Evolutionary conservation across 1,284 basidiomycete genomes (phyloP).

Genomic region (Malassezia vespertilionis): DNA sequence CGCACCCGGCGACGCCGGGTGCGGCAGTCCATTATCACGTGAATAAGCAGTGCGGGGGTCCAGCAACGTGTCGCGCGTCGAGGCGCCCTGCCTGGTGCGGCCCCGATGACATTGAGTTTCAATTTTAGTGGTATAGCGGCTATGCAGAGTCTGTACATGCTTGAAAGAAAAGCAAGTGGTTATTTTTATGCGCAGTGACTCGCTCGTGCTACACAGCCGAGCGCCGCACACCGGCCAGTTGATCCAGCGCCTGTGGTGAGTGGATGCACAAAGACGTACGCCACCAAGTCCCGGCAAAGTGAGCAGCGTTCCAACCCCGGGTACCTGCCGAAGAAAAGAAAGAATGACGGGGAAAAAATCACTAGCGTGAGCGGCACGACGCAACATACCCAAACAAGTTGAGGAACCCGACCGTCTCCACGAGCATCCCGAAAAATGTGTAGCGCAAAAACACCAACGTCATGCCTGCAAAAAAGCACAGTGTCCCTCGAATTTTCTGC

Average conservation of each 20-base stretch:
- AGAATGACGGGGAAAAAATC: conserved; percentile 99
- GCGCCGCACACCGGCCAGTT: conserved; percentile 49
- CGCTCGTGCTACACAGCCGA: conserved; percentile 49
- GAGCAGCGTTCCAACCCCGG: conserved; percentile 76
- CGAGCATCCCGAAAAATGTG: conserved; percentile 81
- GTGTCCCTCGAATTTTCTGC: conserved; percentile 83
- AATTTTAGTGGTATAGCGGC: too few species aligned
- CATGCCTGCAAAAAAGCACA: conserved; percentile 47
- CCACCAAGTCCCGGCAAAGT: conserved; percentile 58
- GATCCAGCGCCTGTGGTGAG: conserved; percentile 49
- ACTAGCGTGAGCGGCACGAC: conserved; percentile 51
- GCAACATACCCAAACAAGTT: conserved; percentile 85
- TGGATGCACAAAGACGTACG: conserved; percentile 34
- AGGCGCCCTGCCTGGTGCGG: too few species aligned
- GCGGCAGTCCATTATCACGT: too few species aligned
- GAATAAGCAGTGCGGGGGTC: too few species aligned
- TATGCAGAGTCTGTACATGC: too few species aligned
- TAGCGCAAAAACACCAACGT: conserved; percentile 68
- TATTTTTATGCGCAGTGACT: too few species aligned
- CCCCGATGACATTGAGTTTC: too few species aligned
- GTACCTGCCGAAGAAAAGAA: conserved; percentile 86
- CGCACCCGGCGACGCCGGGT: too few species aligned
- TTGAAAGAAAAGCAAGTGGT: too few species aligned
- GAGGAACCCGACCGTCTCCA: conserved; percentile 74
- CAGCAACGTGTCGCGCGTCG: too few species aligned